A percentile compares a stretch with the other conserved stretches of the same genome.
Conservation (phyloP, 1,139 yeast genomes). For the Blastobotrys elegans region DNA sequence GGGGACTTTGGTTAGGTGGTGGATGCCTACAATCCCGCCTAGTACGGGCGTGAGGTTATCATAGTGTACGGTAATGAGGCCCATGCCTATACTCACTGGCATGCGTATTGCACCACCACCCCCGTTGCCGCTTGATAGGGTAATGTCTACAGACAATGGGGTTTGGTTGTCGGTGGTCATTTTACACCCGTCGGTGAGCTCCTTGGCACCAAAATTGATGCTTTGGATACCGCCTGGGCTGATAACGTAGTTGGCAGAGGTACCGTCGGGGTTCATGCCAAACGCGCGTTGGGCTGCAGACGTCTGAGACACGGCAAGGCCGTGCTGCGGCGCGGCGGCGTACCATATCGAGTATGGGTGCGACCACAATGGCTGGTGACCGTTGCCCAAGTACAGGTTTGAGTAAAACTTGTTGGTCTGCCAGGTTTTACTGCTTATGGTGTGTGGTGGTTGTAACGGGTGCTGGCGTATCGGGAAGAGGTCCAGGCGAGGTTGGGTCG, state of each 20-base stretch:
- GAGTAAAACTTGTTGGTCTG: slow-evolving; percentile 83
- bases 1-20: slow-evolving; percentile 27
- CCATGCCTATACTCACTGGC: slow-evolving; percentile 68
- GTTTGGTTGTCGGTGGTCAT: slow-evolving; percentile 22
- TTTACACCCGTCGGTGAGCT: slow-evolving; percentile 24
- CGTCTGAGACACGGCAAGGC: slow-evolving; percentile 10
- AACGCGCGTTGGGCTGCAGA: slow-evolving; percentile 37
- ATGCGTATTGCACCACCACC: slow-evolving; percentile 44
- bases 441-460: slow-evolving; percentile 40
- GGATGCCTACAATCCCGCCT: slow-evolving; percentile 53
- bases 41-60: slow-evolving; percentile 56
- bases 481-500: slow-evolving; percentile 1
- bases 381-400: slow-evolving; percentile 63
- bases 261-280: slow-evolving; percentile 10
- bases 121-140: slow-evolving; percentile 36
- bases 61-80: slow-evolving; percentile 62
- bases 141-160: slow-evolving; percentile 45
- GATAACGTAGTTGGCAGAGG: slow-evolving; percentile 33
- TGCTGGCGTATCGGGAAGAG: slow-evolving; percentile 48
- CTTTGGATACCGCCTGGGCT: slow-evolving; percentile 38
- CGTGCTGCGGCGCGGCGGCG: slow-evolving; percentile 27
- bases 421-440: slow-evolving; percentile 22
- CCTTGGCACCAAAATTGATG: slow-evolving; percentile 31
- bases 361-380: slow-evolving; percentile 63
- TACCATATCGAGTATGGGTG: slow-evolving; percentile 81